phyloP scores from a whole-genome alignment of 2,329 filamentous ascomycete genomes.

The Pestalotiopsis sp. region DNA sequence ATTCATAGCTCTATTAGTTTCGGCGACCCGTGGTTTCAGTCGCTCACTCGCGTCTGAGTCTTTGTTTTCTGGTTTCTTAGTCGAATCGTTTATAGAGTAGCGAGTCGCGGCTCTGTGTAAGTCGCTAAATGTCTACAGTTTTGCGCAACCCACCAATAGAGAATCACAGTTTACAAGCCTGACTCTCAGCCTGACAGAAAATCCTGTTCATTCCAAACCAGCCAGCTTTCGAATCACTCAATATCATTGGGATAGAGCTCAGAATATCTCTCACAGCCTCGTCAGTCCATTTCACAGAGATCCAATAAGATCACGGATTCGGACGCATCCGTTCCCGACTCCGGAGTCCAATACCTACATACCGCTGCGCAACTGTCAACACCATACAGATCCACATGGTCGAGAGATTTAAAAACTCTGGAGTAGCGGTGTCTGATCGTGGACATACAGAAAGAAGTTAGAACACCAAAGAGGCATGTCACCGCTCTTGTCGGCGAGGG shows the following conservation, averaged over 20 bases:
- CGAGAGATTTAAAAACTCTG: not conserved
- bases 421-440: not conserved
- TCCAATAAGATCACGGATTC: not conserved
- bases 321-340: not conserved
- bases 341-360: not conserved
- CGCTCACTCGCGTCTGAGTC: not conserved
- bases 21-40: not conserved
- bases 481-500: not conserved
- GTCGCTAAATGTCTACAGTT: too few relatives aligned
- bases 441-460: not conserved
- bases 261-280: too few relatives aligned
- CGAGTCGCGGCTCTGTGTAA: too few relatives aligned
- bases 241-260: too few relatives aligned
- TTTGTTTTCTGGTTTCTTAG: not conserved
- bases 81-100: too few relatives aligned
- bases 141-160: too few relatives aligned
- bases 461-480: not conserved
- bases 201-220: too few relatives aligned
- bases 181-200: too few relatives aligned
- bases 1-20: not conserved
- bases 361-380: not conserved
- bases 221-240: too few relatives aligned
- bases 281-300: too few relatives aligned
- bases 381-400: not conserved
- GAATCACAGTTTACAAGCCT: too few relatives aligned